These are phyloP conservation scores for Euphorbia schlechtendalii DNA, from an alignment of 441 rosid genomes.

Conservation along the genomic window DNA sequence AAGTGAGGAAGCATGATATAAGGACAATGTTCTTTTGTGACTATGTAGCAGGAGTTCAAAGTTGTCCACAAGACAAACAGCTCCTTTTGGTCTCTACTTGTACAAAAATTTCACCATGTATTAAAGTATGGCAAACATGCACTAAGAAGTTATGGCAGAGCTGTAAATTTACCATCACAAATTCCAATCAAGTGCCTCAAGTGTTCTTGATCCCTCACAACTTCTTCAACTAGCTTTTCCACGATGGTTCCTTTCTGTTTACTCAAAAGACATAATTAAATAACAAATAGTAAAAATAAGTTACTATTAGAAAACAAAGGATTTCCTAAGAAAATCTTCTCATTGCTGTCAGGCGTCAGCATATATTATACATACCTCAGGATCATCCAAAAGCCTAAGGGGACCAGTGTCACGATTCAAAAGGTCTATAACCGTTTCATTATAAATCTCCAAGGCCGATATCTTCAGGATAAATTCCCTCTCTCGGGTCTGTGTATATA, in stretches of 20 bases:
- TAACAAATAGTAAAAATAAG: background rate
- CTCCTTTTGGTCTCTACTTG: background rate
- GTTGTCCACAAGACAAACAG: background rate
- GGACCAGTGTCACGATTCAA: conserved; percentile 70
- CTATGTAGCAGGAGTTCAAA: background rate
- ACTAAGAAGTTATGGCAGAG: too few species aligned
- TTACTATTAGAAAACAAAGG: conserved; percentile 6
- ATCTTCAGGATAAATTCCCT: conserved; percentile 68
- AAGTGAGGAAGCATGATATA: background rate
- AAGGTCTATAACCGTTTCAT: conserved; percentile 80
- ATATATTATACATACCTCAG: conserved; percentile 54
- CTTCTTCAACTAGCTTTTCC: conserved; percentile 78
- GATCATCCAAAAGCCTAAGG: conserved; percentile 90
- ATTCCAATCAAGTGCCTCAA: conserved; percentile 63
- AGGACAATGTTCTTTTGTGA: background rate
- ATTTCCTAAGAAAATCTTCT: background rate
- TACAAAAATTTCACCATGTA: background rate
- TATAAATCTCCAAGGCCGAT: conserved; percentile 90
- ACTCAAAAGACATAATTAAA: background rate
- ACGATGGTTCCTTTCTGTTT: conserved; percentile 77
- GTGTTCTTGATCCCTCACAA: conserved; percentile 63
- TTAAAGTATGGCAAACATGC: background rate
- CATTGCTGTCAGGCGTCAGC: background rate
- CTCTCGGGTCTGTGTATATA: conserved; percentile 50
- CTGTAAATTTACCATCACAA: conserved; percentile 59